Conservation (phyloP, 1,284 basidiomycete genomes). For the Volvariella surrecta region DNA sequence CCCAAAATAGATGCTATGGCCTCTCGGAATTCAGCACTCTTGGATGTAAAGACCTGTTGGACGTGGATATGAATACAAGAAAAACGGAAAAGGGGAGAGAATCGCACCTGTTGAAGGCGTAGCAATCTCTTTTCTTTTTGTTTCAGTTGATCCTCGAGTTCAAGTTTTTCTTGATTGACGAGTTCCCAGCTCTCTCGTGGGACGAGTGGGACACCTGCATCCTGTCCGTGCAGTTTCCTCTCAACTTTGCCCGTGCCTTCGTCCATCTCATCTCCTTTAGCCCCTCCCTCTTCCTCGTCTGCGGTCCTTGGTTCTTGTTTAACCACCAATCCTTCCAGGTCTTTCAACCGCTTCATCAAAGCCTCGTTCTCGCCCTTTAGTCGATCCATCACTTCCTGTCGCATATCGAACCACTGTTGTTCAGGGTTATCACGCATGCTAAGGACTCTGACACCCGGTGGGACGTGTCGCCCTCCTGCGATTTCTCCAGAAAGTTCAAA, state of each 20-base stretch:
- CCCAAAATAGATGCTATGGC: slow-evolving; percentile 77
- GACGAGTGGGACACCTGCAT: slow-evolving; percentile 40
- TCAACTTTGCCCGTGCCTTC: slow-evolving; percentile 9
- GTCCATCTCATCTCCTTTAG: slow-evolving; percentile 10
- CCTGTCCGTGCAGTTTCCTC: slow-evolving; percentile 10
- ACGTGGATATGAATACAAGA: background rate
- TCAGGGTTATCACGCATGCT: slow-evolving; percentile 70
- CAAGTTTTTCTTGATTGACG: slow-evolving; percentile 50
- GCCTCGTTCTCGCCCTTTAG: slow-evolving; percentile 72
- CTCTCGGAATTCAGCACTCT: slow-evolving; percentile 75
- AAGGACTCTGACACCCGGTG: slow-evolving; percentile 62
- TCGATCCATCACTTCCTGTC: slow-evolving; percentile 59
- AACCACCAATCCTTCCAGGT: slow-evolving; percentile 35
- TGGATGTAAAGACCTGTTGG: slow-evolving; percentile 56
- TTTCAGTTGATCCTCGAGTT: slow-evolving; percentile 49
- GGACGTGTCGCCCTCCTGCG: slow-evolving; percentile 70
- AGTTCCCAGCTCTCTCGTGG: slow-evolving; percentile 67
- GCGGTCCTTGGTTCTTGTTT: background rate
- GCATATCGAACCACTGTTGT: slow-evolving; percentile 60
- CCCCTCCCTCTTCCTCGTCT: slow-evolving; percentile 15
- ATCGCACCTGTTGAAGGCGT: slow-evolving; percentile 57
- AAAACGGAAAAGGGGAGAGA: slow-evolving; percentile 1
- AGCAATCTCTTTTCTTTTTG: slow-evolving; percentile 72
- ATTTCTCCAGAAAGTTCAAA: slow-evolving; percentile 72
- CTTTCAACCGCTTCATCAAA: slow-evolving; percentile 46